Base-by-base conservation (phyloP, 164 flowering plant genomes). In the Berberis vulgaris region DNA sequence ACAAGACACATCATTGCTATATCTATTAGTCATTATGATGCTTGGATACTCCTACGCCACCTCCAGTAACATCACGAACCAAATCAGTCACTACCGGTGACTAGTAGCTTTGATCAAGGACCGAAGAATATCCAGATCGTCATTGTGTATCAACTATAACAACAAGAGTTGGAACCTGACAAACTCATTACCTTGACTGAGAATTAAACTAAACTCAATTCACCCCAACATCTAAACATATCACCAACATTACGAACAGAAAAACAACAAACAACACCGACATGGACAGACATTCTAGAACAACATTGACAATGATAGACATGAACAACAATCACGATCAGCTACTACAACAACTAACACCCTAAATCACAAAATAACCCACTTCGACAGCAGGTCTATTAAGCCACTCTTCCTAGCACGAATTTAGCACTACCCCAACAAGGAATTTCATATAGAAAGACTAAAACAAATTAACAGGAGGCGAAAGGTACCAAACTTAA, bases 401-500 rank as follows among this genome's bases (percentile, higher is more conserved):
- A 6, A 49, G 11, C 52, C 6, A 11, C 3, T 9, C 39, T 41
- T 5, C 45, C 50, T 7, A 65, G 52, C 41, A 12, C 53, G 54
- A 59, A 53, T 41, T 64, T 56, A 52, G 5, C 12, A 47, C 49
- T 5, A 52, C 26, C 71, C 53, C 50, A 49, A 57, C 45, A 62
- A 26, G 45, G 44, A 69, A 49, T 26, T 26, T 26, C 26, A n/a
- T 3, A 42, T 40, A 69, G 42, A 55, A 50, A 61, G 38, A 67
- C 46, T 40, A 43, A 57, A 60, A 5, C 43, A 56, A 45, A 54
- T 13, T 46, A 50, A 43, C 12, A 57, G 13, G 57, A 39, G 54
- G 46, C 49, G 40, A 45, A 2, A 49, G 63, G 41, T 68, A 78
- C 81, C 77, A 53, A 63, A 75, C 67, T 90, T 82, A 91, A 75